Conservation (phyloP, 495 filamentous ascomycete species). For the Cenococcum geophilum region DNA sequence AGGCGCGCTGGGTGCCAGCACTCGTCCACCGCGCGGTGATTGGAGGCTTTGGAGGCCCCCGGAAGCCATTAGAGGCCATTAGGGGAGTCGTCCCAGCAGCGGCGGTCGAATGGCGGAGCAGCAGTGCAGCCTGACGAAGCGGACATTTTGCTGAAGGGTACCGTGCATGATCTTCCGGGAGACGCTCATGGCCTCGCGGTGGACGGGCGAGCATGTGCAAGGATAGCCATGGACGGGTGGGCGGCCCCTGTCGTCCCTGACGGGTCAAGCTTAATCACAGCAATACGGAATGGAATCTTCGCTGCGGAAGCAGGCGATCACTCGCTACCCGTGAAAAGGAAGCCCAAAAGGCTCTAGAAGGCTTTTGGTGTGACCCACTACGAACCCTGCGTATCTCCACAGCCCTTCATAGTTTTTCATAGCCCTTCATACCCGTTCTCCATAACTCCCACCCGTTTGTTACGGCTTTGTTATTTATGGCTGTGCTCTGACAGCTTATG, state of each 20-base stretch:
- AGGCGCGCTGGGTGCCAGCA: too few relatives aligned
- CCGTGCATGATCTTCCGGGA: slow-evolving; percentile 32
- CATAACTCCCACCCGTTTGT: neutral
- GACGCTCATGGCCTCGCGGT: slow-evolving; percentile 22
- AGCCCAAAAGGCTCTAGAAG: slow-evolving; percentile 1
- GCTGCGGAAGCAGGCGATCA: neutral
- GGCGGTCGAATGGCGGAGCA: neutral
- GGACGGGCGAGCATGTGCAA: slow-evolving; percentile 12
- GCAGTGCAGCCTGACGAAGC: slow-evolving; percentile 17
- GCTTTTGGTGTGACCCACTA: neutral
- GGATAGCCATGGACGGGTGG: slow-evolving; percentile 20
- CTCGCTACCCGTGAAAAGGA: neutral
- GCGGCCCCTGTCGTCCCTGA: slow-evolving; percentile 16
- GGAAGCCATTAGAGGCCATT: too few relatives aligned
- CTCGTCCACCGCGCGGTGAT: neutral
- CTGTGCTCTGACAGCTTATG: neutral
- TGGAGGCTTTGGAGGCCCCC: too few relatives aligned
- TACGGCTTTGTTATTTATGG: neutral
- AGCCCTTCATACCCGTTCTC: neutral
- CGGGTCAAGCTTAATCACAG: neutral
- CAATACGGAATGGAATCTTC: neutral
- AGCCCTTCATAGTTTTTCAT: neutral
- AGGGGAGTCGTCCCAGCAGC: neutral
- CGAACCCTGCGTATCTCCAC: neutral
- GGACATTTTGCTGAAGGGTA: slow-evolving; percentile 24